Base-by-base conservation (phyloP, 805 yeast species). In the Brettanomyces anomalus region DNA sequence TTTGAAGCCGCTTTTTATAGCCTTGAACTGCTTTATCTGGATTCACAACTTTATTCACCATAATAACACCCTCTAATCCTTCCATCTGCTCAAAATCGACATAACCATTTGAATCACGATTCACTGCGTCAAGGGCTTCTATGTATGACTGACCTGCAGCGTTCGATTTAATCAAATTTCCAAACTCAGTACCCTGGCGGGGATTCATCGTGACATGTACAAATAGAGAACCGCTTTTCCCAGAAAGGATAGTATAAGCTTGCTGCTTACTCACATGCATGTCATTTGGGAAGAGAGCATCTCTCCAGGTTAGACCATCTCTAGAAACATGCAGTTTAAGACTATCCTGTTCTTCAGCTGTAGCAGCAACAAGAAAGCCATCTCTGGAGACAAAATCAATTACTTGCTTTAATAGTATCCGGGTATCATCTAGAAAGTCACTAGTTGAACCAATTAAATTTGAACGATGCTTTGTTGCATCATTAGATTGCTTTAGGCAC, bases 111-210 rank as follows among this genome's bases (percentile, higher is more conserved):
- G 53, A 47, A 51, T 86, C 76, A 51, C 96, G 71, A 61, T 88
- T 89, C 18, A 86, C 95, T 43, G 74, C 62, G 11, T 72, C 75
- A 49, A 85, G 68, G 2, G 85, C 62, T 24, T 76, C 61, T 4
- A 83, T 86, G 58, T 83, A 89, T 2, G 83, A 79, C 2, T 95
- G 84, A 46, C 97, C 97, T 51, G 85, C 82, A 14, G 84, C 80
- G 61, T 88, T 87, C 2, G 95, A 85, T 57, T 89, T 88, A 55
- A 89, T 66, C 16, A 89, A 63, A 2, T 85, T 67, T 13, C 97
- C 97, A 57, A 61, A 79, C 51, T 85, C 89, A n/a, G 67, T 58
- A 10, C 73, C 77, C 2, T 54, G 41, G 32, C 66, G 67, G 19
- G 65, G 60, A 50, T 70, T 70, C 0, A 88, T 81, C 5, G 95